These are phyloP conservation scores for Macrocybe gigantea DNA, from an alignment of 768 basidiomycete genomes.

Conservation along the genomic window DNA sequence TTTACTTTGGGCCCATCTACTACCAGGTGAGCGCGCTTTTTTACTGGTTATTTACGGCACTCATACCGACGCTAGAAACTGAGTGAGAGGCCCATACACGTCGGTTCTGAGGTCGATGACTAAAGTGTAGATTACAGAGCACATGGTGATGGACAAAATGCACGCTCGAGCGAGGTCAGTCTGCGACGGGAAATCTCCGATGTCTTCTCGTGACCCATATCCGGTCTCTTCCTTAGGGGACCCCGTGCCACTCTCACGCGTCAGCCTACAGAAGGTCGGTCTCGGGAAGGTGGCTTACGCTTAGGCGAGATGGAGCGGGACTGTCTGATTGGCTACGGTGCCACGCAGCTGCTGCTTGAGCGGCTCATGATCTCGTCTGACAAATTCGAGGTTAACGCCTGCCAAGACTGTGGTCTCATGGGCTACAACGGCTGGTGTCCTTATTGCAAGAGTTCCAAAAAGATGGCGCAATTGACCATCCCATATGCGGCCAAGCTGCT, in stretches of 20 bases:
- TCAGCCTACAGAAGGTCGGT: constrained; percentile 97
- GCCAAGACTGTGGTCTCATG: constrained; percentile 90
- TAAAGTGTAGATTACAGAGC: constrained; percentile 44
- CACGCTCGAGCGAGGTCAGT: constrained; percentile 90
- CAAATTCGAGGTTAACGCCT: constrained; percentile 95
- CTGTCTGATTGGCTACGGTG: constrained; percentile 97
- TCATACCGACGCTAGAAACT: constrained; percentile 61
- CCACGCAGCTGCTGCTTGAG: constrained; percentile 92
- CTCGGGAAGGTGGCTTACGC: constrained; percentile 93
- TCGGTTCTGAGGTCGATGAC: constrained; percentile 6
- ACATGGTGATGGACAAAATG: constrained; percentile 99
- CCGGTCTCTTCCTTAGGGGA: constrained; percentile 45
- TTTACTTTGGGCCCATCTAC: constrained; percentile 98
- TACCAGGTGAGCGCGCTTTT: constrained; percentile 63
- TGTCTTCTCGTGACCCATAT: constrained; percentile 4
- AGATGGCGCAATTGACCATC: constrained; percentile 91
- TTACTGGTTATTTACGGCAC: constrained; percentile 2
- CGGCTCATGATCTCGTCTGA: constrained; percentile 99
- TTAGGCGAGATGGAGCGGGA: constrained; percentile 99
- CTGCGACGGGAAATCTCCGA: constrained; percentile 4
- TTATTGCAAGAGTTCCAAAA: constrained; percentile 97
- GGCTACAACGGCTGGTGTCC: constrained; percentile 95
- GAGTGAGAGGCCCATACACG: constrained; percentile 48
- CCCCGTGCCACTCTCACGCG: constrained; percentile 95
- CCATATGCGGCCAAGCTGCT: constrained; percentile 94